These are phyloP conservation scores for Solanum dulcamara DNA, from an alignment of 257 asterid species.

Conservation along the genomic window DNA sequence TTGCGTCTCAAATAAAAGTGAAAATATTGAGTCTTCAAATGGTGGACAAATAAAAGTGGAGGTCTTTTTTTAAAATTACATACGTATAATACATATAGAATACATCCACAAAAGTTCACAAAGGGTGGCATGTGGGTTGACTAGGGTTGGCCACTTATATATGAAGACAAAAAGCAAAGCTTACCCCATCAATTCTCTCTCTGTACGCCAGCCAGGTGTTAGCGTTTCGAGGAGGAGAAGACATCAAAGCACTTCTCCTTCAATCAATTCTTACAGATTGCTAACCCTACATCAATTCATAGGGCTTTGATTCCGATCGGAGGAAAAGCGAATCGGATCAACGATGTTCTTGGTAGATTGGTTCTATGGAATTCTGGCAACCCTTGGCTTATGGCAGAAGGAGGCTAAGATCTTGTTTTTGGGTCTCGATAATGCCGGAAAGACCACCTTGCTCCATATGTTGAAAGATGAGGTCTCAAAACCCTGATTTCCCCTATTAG, in stretches of 20 bases:
- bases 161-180: background rate
- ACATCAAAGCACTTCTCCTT: background rate
- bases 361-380: slow-evolving; percentile 87
- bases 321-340: background rate
- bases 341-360: slow-evolving; percentile 83
- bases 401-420: slow-evolving; percentile 90
- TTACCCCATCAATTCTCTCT: background rate
- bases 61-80: too few species aligned
- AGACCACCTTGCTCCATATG: slow-evolving; percentile 93
- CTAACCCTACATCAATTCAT: background rate
- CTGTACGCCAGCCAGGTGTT: background rate
- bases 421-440: slow-evolving; percentile 96
- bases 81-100: background rate
- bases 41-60: background rate
- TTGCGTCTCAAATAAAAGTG: background rate
- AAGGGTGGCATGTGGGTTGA: background rate
- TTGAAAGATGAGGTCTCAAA: slow-evolving; percentile 72
- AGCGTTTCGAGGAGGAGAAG: slow-evolving; percentile 1
- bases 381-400: slow-evolving; percentile 91
- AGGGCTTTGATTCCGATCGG: slow-evolving; percentile 7
- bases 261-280: background rate
- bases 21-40: background rate
- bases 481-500: background rate
- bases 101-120: background rate
- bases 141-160: background rate